These are phyloP conservation scores for Serendipita sp. DNA, from an alignment of 768 basidiomycete species.

Conservation along the genomic window DNA sequence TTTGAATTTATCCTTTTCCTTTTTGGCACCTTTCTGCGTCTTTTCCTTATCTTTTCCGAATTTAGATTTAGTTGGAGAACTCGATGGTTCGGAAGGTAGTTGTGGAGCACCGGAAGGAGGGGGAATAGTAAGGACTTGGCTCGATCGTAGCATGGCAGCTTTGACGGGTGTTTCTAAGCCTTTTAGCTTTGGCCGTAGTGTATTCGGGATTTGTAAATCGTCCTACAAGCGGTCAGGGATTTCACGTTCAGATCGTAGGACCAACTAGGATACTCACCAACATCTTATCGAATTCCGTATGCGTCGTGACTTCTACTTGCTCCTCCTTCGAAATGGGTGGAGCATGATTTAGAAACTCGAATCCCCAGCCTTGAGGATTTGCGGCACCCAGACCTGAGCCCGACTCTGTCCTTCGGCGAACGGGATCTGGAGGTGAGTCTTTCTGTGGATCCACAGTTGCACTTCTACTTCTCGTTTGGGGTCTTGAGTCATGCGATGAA, in stretches of 20 bases:
- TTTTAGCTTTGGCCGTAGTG: constrained; percentile 58
- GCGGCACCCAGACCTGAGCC: background rate
- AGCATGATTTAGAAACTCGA: background rate
- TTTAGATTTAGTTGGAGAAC: constrained; percentile 1
- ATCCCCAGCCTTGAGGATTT: background rate
- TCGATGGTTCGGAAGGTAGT: constrained; percentile 15
- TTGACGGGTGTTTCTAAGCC: constrained; percentile 77
- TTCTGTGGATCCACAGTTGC: background rate
- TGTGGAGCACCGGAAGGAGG: constrained; percentile 33
- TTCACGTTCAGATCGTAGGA: background rate
- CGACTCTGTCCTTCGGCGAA: background rate
- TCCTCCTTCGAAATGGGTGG: background rate
- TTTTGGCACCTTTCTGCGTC: background rate
- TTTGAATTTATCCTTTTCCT: background rate
- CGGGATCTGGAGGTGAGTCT: background rate
- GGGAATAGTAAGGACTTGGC: constrained; percentile 34
- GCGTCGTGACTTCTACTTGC: constrained; percentile 26
- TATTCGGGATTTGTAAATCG: constrained; percentile 73
- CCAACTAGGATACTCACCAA: constrained; percentile 34
- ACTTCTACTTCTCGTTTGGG: background rate
- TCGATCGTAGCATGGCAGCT: constrained; percentile 82
- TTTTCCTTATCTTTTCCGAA: constrained; percentile 5
- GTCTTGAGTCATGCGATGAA: background rate
- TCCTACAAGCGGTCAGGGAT: constrained; percentile 33
- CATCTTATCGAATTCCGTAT: constrained; percentile 65